Base-by-base conservation (phyloP, 306 rosid species). In the Citrullus colocynthis region DNA sequence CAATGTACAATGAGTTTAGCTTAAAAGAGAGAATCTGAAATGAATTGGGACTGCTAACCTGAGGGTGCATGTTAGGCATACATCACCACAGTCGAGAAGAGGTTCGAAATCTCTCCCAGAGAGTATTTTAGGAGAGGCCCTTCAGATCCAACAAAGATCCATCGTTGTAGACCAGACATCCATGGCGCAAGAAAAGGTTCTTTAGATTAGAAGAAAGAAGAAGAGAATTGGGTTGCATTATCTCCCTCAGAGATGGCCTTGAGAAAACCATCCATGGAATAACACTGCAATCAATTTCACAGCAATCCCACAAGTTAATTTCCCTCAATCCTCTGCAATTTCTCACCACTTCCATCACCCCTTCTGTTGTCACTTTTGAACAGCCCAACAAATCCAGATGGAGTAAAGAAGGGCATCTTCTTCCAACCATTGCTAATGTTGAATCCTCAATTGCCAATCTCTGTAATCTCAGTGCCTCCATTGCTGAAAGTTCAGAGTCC, bases 221-320 rank as follows among this genome's bases (percentile, higher is more conserved):
- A 73, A 74, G 78, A 75, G 74, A 37, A 5, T 76, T 63, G 1
- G 93, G 92, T 30, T 85, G 84, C 9, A 81, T 42, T 57, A 94
- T 81, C 83, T 36, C 88, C 76, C 88, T 86, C 81, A 93, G 86
- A 3, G 92, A 83, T 13, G 88, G 85, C 81, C 89, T 86, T 44
- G 88, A 76, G 74, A 81, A 42, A 8, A 70, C 87, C 87, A 88
- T 37, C 88, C 84, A 78, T 58, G 84, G 78, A 80, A 88, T 76
- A 76, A 87, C 67, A 78, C 82, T 84, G 54, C 57, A 66, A 78
- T 28, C 39, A 78, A 90, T 83, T 12, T 74, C 71, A 24, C 59
- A 4, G 78, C 94, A 89, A n/a, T 59, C 56, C 82, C 57, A 78
- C 75, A 94, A 83, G 82, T 87, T 86, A 74, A 94, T 84, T 87